Base-by-base conservation (phyloP, 345 rosid species). In the Euphorbia lathyris region DNA sequence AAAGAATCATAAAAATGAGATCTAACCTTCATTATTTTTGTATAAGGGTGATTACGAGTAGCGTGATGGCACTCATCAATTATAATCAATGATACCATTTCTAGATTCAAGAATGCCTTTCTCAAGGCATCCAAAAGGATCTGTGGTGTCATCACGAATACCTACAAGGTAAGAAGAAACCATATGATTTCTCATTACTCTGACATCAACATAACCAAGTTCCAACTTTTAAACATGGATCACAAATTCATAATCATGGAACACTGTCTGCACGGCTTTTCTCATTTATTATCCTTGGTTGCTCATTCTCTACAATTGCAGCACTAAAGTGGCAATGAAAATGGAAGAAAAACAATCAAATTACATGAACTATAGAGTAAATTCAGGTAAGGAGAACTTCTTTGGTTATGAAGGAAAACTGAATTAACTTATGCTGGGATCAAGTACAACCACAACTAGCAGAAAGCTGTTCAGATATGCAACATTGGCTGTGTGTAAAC, bases 71-170 rank as follows among this genome's bases (percentile, higher is more conserved):
- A 95, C 78, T 95, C 97, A 76, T 95, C 97, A 40, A 95, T 68
- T 66, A 95, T 74, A 27, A 92, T 61, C 77, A 95, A 83, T 77
- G 82, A 77, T 69, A 95, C 76, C 79, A 67, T 81, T 70, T 86
- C 81, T 42, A 90, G 51, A 75, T 77, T 87, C 78, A 95, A 64
- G 74, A 80, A 92, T 47, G 85, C 83, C 68, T 85, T 87, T 70
- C 90, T 81, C 63, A 95, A 83, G 61, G 90, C 86, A 83, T 95
- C 90, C 76, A 88, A 72, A 42, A 95, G 84, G 75, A 92, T 82
- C 55, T 92, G 97, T 20, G 97, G 97, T 70, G 97, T 95, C 97
- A 95, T 90, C 57, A 95, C 97, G 67, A 95, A 60, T 52, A 95
- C 92, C 99, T 92, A 71, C 59, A 72, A 69, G 60, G 72, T 51